Evolutionary conservation across 2,329 filamentous ascomycete genomes (phyloP), one percentile per base, ranked within the genome.

Genomic region (Plenodomus biglobosus): DNA sequence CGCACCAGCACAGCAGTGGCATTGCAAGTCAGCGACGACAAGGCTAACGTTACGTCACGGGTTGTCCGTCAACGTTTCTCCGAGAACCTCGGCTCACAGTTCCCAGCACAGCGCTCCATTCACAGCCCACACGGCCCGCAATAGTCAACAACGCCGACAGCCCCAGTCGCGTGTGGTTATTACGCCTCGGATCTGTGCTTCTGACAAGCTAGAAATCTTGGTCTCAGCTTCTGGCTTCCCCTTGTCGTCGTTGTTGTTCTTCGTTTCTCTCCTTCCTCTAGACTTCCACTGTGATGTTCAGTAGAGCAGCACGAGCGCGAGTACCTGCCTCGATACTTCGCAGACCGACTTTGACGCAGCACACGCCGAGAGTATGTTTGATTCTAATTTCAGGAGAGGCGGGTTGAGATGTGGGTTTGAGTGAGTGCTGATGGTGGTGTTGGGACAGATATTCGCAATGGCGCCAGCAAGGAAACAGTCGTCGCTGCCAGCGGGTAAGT

Each of bases 401-500:
- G 13, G 13, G 27, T 32, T 11, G 11, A 7, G 5, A 16, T 19
- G 40, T 24, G 38, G 38, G 37, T 40, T 35, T 24, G 36, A 24
- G 36, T 38, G 24, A 35, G n/a, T 40, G 48, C 55, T 62, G 21
- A 64, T 17, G 11, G 35, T 8, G 36, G 18, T 8, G 18, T 40
- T 32, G 27, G 16, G 36, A 44, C 50, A 73, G 69, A 63, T 69
- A 52, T 24, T 62, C 38, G 53, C 66, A 55, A 73, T 73, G 70
- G 63, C 70, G 38, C 66, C 69, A 49, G 42, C 61, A 41, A 56
- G 68, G 48, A 75, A 77, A 64, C 70, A 74, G 62, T 77, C 75
- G 45, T 68, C 67, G 56, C 66, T 79, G 65, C 77, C 77, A 42
- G 73, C 66, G 48, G 74, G 76, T 78, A 65, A 44, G 73, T 66